Evolutionary conservation across 257 asterid genomes (phyloP), one percentile per base, ranked within the genome.

Genomic region (Ligustrum vulgare): DNA sequence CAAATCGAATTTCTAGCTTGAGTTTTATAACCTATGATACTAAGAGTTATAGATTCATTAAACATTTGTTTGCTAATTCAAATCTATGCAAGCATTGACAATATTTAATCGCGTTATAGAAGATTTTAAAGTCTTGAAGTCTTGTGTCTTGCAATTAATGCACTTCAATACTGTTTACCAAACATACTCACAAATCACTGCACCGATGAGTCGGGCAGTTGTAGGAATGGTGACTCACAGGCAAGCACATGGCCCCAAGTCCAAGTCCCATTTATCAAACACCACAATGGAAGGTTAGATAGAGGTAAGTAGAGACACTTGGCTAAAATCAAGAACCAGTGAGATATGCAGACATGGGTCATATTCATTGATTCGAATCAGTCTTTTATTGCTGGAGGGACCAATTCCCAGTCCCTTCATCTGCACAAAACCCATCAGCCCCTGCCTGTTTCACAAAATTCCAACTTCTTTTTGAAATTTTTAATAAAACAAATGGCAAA

Each of bases 401-500:
- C 96, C 96, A 67, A 67, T 72, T 5, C 70, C 25, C 67, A 72
- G 86, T 81, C 86, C 80, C 79, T 80, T 85, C 92, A 79, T 72
- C 79, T 71, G 60, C 79, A 67, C 73, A 66, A 35, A 64, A 60
- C 73, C 51, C 72, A 65, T 71, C 77, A 58, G 15, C 13, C 32
- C 15, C 66, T 20, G 66, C 66, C 66, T 58, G 39, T 67, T 69
- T 58, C 75, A 75, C 68, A 75, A 70, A 67, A 67, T 62, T 58
- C 77, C 76, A 77, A 54, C 47, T 60, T 71, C 77, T 67, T 23
- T 70, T 67, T 39, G 35, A 64, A 73, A 74, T 36, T 36, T 41
- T 78, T 80, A 78, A 85, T 87, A 84, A 90, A 89, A 90, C 96
- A 90, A 91, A 84, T 75, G 65, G 85, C 91, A 83, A 91, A 83